Base-by-base conservation (phyloP, 2,329 filamentous ascomycete genomes). In the Monosporascus cannonballus region DNA sequence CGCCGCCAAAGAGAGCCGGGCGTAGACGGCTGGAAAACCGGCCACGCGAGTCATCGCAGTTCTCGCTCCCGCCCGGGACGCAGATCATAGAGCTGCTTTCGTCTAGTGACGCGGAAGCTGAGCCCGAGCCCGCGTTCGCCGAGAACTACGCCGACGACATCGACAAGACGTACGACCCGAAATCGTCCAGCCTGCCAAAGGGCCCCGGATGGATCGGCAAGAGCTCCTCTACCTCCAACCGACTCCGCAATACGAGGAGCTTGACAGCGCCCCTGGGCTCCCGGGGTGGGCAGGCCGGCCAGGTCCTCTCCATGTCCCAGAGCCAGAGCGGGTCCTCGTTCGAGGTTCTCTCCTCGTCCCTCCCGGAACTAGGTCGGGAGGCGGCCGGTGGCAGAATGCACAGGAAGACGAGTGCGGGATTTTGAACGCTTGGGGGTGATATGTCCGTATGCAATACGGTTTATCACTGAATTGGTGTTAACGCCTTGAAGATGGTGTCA, bases 141-240 rank as follows among this genome's bases (percentile, higher is more conserved):
- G 70, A 74, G 50, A 46, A 69, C 49, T 71, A 73, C 47, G 69
- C 69, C 2, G 71, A 73, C 36, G 65, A 66, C n/a, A 59, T 71
- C 36, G 71, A 74, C 50, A 64, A 58, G 22, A 71, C 64, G 1
- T 71, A 71, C 38, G 56, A 63, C 30, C 66, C 66, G 7, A 51
- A 53, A 4, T 47, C 51, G 9, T 55, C 53, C 18, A 57, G 57
- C 25, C 52, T 58, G 8, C 59, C 57, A 1, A 54, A 47, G 49
- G 54, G 57, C 4, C 56, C 56, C 6, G 57, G 60, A 15, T 63
- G 61, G 62, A 61, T 64, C 8, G 52, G 58, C 50, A 68, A 67
- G 56, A 58, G 20, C 44, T 22, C 15, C 53, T 47, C n/a, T 42
- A 42, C 9, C 30, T 34, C 30, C 30, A n/a, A 6, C 4, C 42